These are phyloP conservation scores for Oehlia diaphana DNA, from an alignment of 192 early-diverging fungal species.

Conservation along the genomic window DNA sequence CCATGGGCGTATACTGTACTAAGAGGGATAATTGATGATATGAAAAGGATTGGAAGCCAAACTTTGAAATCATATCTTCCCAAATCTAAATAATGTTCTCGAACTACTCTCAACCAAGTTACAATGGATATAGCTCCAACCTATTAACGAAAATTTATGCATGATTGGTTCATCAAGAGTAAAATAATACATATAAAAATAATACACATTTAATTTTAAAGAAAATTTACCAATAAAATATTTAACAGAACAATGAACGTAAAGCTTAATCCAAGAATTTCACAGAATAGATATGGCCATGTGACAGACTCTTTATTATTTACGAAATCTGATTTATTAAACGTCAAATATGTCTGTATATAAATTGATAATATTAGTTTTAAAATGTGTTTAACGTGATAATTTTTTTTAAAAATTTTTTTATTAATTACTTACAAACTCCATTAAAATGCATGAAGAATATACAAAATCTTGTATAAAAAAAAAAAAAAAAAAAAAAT, in stretches of 20 bases:
- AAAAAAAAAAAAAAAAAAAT: too few relatives aligned
- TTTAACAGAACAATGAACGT: background rate
- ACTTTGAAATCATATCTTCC: conserved; percentile 4
- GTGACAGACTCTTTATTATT: background rate
- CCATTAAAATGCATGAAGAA: background rate
- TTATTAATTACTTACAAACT: background rate
- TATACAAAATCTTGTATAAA: background rate
- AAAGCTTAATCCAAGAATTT: background rate
- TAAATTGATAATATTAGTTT: background rate
- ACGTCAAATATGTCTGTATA: background rate
- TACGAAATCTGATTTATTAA: background rate
- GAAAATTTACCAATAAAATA: background rate
- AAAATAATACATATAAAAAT: too few relatives aligned
- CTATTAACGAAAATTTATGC: too few relatives aligned
- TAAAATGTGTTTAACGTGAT: too few relatives aligned
- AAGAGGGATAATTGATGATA: background rate
- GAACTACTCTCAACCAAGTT: conserved; percentile 1
- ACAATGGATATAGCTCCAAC: background rate
- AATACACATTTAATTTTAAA: too few relatives aligned
- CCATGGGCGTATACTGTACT: too few relatives aligned
- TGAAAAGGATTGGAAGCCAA: background rate
- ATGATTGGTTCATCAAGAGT: too few relatives aligned
- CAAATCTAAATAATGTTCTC: background rate
- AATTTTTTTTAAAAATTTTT: too few relatives aligned
- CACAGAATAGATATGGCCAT: background rate